A percentile compares a stretch with the other conserved stretches of the same genome.
These are phyloP conservation scores for Metrosideros polymorpha DNA, from an alignment of 441 rosid species.

Conservation along the genomic window DNA sequence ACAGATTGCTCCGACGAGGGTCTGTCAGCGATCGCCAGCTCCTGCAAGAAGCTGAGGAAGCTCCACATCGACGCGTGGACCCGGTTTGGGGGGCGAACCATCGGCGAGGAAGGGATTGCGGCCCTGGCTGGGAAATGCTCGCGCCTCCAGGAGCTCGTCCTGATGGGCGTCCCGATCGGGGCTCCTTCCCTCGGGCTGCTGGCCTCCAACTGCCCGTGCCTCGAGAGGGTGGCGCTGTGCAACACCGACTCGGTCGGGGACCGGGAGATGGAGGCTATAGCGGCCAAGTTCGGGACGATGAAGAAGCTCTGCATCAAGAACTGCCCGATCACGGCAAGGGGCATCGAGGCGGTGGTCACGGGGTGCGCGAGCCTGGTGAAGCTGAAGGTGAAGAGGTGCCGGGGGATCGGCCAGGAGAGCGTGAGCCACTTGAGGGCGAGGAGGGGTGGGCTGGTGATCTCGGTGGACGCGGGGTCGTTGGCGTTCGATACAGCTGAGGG, in stretches of 20 bases:
- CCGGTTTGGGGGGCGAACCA: slow-evolving; percentile 22
- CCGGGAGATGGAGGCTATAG: slow-evolving; percentile 27
- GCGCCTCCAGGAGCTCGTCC: slow-evolving; percentile 26
- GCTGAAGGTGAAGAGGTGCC: slow-evolving; percentile 53
- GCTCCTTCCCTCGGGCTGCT: slow-evolving; percentile 17
- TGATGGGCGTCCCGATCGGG: slow-evolving; percentile 24
- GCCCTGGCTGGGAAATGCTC: slow-evolving; percentile 22
- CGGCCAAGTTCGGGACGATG: slow-evolving; percentile 26
- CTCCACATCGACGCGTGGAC: slow-evolving; percentile 34
- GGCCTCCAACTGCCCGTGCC: slow-evolving; percentile 31
- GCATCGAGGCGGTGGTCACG: slow-evolving; percentile 31
- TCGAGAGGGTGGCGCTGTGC: slow-evolving; percentile 51
- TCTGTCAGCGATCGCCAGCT: slow-evolving; percentile 17
- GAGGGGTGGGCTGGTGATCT: slow-evolving; percentile 24
- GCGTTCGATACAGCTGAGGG: neutral
- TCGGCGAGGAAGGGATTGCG: slow-evolving; percentile 34
- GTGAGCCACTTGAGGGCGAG: slow-evolving; percentile 18
- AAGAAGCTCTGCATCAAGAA: slow-evolving; percentile 58
- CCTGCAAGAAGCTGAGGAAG: slow-evolving; percentile 25
- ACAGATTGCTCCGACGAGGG: slow-evolving; percentile 31
- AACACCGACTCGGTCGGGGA: slow-evolving; percentile 42
- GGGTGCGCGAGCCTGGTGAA: slow-evolving; percentile 48
- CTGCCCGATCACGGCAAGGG: slow-evolving; percentile 39
- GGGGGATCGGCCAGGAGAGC: slow-evolving; percentile 24
- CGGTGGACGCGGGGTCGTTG: slow-evolving; percentile 15